Base-by-base conservation (phyloP, 371 early-diverging fungal genomes). In the Rhizopus microsporus region DNA sequence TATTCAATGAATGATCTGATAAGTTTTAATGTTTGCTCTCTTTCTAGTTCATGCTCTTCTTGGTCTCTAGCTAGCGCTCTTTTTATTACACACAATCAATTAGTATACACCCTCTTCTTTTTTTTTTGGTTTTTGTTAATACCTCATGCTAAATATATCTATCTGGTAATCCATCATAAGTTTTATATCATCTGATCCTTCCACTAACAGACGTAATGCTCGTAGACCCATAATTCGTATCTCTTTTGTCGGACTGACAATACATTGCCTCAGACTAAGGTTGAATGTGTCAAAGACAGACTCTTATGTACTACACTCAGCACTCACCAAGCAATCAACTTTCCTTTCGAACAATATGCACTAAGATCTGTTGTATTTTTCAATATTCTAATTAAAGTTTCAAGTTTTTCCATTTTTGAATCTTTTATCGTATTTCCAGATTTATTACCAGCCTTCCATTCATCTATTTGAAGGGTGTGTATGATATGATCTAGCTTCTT, bases 1-100 rank as follows among this genome's bases (percentile, higher is more conserved):
- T 78, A 76, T 30, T 90, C 89, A 29, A 93, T 73, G 54, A 88
- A 85, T 1, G 82, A 71, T 15, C 91, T 74, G 0, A 92, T 74
- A 0, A 92, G 79, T 51, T 88, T 88, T 4, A 93, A 43, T 0
- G 88, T 86, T 51, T 93, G 92, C 54, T 88, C 90, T 43, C 91
- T 75, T 56, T 93, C 93, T 12, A 84, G 74, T 40, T 90, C 90
- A 60, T 77, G 75, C n/a, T 54, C 63, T 48, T 83, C 77, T 30
- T 74, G 68, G 62, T 89, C 90, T 4, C 86, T 77, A 7, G 81
- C 74, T 32, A 91, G 56, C 1, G 89, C 75, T 60, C 88, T 89
- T 54, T 23, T 23, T 23, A 23, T 23, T 23, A 30, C 12, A 6
- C 31, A 40, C 40, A 39, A 8, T 10, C 40, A 39, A 8, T 10